Evolutionary conservation across 2,329 filamentous ascomycete species (phyloP).

Genomic region (Fusarium drepaniforme): DNA sequence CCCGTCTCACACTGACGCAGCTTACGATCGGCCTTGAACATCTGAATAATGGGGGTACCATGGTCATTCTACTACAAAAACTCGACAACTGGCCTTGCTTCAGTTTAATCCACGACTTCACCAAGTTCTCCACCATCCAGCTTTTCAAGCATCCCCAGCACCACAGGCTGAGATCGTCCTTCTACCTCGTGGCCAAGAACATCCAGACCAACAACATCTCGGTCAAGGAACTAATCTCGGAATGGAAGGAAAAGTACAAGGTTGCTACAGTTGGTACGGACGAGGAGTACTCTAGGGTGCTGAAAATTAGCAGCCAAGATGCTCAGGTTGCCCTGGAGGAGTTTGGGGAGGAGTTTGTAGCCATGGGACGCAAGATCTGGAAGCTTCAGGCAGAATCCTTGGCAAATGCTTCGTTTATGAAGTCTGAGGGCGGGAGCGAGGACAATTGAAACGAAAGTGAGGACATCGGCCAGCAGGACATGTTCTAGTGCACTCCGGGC

Average conservation of each 20-base stretch:
- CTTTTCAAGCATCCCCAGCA: constrained; percentile 58
- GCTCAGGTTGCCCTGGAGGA: background rate
- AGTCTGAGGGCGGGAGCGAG: background rate
- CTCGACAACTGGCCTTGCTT: constrained; percentile 56
- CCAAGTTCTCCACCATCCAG: constrained; percentile 50
- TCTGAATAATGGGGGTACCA: constrained; percentile 59
- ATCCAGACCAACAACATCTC: constrained; percentile 49
- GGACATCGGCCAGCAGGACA: too few relatives aligned
- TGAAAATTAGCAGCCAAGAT: background rate
- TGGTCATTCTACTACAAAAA: constrained; percentile 65
- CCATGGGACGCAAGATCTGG: constrained; percentile 26
- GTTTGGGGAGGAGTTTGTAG: constrained; percentile 25
- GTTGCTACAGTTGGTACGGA: constrained; percentile 51
- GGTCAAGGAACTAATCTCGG: constrained; percentile 50
- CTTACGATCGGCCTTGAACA: constrained; percentile 60
- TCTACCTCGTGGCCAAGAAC: constrained; percentile 63
- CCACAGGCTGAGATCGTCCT: constrained; percentile 61
- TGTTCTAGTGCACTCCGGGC: background rate
- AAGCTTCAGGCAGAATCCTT: constrained; percentile 27
- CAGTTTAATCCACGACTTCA: constrained; percentile 53
- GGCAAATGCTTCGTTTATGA: constrained; percentile 13
- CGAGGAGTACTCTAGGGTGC: background rate
- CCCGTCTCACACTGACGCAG: constrained; percentile 53
- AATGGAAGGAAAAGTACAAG: constrained; percentile 57
- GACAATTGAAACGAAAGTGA: background rate